Conservation (phyloP, 768 basidiomycete genomes). For the Mycena leptocephala region DNA sequence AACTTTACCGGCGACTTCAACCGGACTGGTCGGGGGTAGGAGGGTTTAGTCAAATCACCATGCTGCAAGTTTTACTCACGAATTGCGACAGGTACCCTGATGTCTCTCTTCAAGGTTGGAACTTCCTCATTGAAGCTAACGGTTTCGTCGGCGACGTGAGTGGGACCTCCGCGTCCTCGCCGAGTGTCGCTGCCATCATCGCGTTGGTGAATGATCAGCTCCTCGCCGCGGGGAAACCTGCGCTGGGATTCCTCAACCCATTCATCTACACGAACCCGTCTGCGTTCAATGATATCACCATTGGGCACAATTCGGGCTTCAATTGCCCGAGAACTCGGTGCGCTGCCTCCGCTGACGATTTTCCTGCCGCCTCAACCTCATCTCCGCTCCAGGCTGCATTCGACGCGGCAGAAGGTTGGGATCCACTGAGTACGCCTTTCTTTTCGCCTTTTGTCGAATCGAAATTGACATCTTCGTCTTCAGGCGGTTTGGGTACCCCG, state of each 20-base stretch:
- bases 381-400: constrained; percentile 14
- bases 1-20: no score
- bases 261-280: constrained; percentile 18
- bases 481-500: constrained; percentile 22
- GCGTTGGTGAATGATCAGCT: constrained; percentile 62
- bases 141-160: constrained; percentile 29
- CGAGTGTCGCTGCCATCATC: constrained; percentile 61
- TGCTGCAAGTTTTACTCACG: no score
- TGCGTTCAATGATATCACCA: constrained; percentile 17
- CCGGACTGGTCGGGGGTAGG: no score
- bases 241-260: no score
- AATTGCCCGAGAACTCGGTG: background rate
- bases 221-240: constrained; percentile 42
- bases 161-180: constrained; percentile 63
- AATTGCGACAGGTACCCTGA: constrained; percentile 42
- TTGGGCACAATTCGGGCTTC: constrained; percentile 27
- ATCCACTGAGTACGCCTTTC: constrained; percentile 11
- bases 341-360: background rate
- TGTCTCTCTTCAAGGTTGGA: constrained; percentile 28
- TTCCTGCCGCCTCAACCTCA: background rate
- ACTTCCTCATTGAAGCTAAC: constrained; percentile 17
- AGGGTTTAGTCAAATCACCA: no score
- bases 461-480: background rate
- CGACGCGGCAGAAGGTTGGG: constrained; percentile 19
- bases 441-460: constrained; percentile 8